Percentiles rank a stretch among this genome's conserved stretches.
Evolutionary conservation across 495 filamentous ascomycete species (phyloP).

Genomic region (Daldinia bambusicola): DNA sequence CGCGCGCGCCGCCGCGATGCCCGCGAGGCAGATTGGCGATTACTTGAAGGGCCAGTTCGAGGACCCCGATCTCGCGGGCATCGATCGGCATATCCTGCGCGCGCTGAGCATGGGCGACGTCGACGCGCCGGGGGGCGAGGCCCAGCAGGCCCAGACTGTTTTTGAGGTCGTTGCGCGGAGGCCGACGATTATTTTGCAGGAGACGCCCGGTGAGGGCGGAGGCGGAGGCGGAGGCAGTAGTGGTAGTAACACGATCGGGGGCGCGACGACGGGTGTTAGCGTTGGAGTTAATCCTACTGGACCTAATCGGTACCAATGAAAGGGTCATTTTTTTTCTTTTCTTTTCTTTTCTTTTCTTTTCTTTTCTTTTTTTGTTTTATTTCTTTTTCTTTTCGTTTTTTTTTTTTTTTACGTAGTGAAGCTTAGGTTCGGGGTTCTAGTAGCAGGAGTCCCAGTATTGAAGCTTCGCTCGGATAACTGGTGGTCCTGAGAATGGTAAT

Average conservation of each 20-base stretch:
- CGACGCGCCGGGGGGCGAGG: slow-evolving; percentile 27
- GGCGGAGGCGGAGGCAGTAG: too few relatives aligned
- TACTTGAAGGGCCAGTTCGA: slow-evolving; percentile 42
- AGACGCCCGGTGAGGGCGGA: background rate
- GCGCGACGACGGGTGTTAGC: background rate
- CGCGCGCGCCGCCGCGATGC: slow-evolving; percentile 42
- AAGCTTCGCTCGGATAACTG: background rate
- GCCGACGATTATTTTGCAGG: slow-evolving; percentile 47
- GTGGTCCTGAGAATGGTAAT: background rate
- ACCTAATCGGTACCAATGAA: background rate
- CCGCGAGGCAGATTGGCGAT: slow-evolving; percentile 38
- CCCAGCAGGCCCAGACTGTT: slow-evolving; percentile 12
- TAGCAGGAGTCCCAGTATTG: background rate
- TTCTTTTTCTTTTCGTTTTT: too few relatives aligned
- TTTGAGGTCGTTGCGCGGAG: slow-evolving; percentile 42
- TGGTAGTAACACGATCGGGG: background rate
- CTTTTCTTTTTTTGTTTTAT: too few relatives aligned
- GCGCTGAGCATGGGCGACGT: slow-evolving; percentile 43
- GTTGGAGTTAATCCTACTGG: background rate
- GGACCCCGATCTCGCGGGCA: slow-evolving; percentile 41
- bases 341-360: too few relatives aligned
- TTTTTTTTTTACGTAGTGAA: background rate
- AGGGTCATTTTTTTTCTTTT: too few relatives aligned
- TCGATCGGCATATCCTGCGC: slow-evolving; percentile 45
- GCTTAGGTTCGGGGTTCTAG: background rate